Evolutionary conservation across 495 filamentous ascomycete genomes (phyloP), one percentile per base, ranked within the genome.

Genomic region (Cryomyces antarcticus): DNA sequence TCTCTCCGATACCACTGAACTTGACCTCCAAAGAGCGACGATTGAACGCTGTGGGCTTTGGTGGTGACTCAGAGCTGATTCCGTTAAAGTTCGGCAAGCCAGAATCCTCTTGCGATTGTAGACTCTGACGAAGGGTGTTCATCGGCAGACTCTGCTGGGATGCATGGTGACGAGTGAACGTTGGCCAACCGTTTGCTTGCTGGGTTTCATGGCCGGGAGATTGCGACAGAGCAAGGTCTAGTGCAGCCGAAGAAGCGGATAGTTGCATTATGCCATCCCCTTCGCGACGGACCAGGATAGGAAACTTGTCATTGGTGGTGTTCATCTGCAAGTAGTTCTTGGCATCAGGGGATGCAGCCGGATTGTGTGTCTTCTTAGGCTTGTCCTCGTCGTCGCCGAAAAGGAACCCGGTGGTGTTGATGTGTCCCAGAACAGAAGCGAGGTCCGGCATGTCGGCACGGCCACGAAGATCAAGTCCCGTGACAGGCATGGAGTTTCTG

Each of bases 401-500:
- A 6, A 94, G 65, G 53, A 86, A 92, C 37, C 78, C 75, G 10
- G 82, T 68, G 5, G 80, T 84, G 54, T 89, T 82, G 61, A 80
- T 80, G 38, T 73, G 73, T 46, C 72, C 86, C 49, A 73, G 73
- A 30, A 64, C 68, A 52, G 58, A 49, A 38, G 52, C 55, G 51
- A 68, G 65, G 41, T 65, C 63, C 31, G 65, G 55, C 7, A 64
- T 50, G 27, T 60, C 64, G 10, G 61, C 52, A 37, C 77, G 75
- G 28, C 66, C 67, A 36, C 80, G 70, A 48, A 67, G 72, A 48
- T 71, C 73, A 43, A 65, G 54, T 34, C 67, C 63, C 39, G 76
- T 79, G 28, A 82, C 75, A 6, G 86, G 86, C 80, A 94, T 86
- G 6, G 85, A 93, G 57, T 88, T 85, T 37, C 86, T 77, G 55